phyloP scores from a whole-genome alignment of 192 early-diverging fungal species.

The Coemansia sp. region DNA sequence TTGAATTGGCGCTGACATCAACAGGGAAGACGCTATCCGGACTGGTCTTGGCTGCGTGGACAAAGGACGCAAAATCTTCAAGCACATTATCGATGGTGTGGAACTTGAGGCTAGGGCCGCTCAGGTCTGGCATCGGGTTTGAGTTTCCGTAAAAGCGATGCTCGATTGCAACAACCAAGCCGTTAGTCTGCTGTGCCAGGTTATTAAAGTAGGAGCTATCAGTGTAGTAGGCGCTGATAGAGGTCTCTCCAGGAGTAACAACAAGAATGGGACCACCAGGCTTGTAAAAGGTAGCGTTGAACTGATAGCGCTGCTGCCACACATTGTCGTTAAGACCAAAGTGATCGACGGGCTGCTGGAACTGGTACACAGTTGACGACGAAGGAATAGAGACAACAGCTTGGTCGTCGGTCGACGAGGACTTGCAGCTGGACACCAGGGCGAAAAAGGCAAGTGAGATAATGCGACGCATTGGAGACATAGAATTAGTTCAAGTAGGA shows the following conservation, averaged over 20 bases:
- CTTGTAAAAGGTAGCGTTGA: conserved; percentile 45
- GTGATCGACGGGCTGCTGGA: conserved; percentile 40
- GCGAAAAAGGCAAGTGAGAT: conserved; percentile 6
- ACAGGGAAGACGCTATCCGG: conserved; percentile 22
- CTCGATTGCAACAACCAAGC: conserved; percentile 59
- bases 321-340: conserved; percentile 24
- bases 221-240: conserved; percentile 14
- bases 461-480: conserved; percentile 13
- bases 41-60: conserved; percentile 16
- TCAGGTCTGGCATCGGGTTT: conserved; percentile 52
- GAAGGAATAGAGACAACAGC: conserved; percentile 11
- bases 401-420: background rate
- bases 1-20: conserved; percentile 20
- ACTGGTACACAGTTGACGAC: conserved; percentile 29
- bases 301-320: conserved; percentile 31
- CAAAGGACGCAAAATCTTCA: conserved; percentile 37
- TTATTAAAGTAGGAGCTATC: conserved; percentile 28
- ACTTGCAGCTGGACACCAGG: conserved; percentile 16
- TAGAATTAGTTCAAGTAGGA: too few relatives aligned
- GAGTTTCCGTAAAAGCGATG: conserved; percentile 64
- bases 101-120: conserved; percentile 35
- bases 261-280: conserved; percentile 38
- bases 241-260: conserved; percentile 30
- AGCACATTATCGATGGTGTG: conserved; percentile 35
- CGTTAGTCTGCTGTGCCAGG: conserved; percentile 57